phyloP scores from a whole-genome alignment of 2,329 filamentous ascomycete species.

The Arthrobotrys iridis region DNA sequence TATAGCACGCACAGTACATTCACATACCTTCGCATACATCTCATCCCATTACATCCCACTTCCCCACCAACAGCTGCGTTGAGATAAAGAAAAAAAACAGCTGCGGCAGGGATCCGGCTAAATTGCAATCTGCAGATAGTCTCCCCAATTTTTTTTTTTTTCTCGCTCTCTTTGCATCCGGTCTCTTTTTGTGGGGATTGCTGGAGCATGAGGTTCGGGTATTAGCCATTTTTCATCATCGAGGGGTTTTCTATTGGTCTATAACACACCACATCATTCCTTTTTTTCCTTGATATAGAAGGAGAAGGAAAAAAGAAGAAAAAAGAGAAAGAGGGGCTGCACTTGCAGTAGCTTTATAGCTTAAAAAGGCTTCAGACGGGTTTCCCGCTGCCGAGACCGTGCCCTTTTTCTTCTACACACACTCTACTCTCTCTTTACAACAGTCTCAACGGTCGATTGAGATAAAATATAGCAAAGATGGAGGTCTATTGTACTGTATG shows the following conservation, averaged over 20 bases:
- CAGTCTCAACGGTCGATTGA: too few species aligned
- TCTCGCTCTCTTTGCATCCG: background rate
- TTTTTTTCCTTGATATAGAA: background rate
- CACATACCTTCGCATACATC: background rate
- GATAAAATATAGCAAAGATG: background rate
- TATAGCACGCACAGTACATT: background rate
- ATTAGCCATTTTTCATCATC: conserved; percentile 11
- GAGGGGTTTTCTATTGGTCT: background rate
- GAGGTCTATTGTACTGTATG: conserved; percentile 58
- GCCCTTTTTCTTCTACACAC: background rate
- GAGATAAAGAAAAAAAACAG: too few species aligned
- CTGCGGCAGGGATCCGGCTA: too few species aligned
- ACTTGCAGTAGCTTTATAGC: background rate
- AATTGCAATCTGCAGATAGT: too few species aligned
- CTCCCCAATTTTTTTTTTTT: too few species aligned
- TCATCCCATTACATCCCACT: too few species aligned
- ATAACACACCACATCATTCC: too few species aligned
- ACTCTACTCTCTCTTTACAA: too few species aligned
- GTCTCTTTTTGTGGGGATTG: too few species aligned
- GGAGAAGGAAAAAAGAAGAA: background rate
- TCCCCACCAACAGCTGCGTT: too few species aligned
- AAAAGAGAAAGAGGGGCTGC: background rate
- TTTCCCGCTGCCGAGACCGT: background rate
- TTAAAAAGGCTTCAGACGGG: conserved; percentile 17
- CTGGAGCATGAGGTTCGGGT: background rate